Evolutionary conservation across 2,329 filamentous ascomycete species (phyloP).

Genomic region (Monosporascus sp.): DNA sequence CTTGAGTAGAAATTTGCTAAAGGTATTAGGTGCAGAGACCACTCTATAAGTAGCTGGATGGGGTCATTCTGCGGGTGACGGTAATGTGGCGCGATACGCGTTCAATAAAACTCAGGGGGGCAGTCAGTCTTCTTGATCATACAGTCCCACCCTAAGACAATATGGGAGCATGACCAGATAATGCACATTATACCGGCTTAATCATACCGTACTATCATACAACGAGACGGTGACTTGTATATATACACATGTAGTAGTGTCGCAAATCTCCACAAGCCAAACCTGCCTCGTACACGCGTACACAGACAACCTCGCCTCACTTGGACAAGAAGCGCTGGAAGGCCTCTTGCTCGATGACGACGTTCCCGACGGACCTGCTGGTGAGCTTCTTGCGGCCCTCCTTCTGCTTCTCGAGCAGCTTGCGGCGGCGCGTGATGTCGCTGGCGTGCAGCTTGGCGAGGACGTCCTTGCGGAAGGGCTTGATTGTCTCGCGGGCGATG

Average conservation of each 20-base stretch:
- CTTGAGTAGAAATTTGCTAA: too few relatives aligned
- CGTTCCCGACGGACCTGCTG: constrained; percentile 70
- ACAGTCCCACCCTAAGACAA: too few relatives aligned
- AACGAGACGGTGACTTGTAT: not conserved
- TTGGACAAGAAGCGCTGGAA: constrained; percentile 93
- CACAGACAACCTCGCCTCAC: constrained; percentile 26
- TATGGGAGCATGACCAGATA: too few relatives aligned
- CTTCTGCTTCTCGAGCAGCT: constrained; percentile 94
- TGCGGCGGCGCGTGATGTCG: constrained; percentile 75
- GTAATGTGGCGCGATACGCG: too few relatives aligned
- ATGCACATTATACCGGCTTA: too few relatives aligned
- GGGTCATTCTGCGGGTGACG: too few relatives aligned
- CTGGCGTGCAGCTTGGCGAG: constrained; percentile 87
- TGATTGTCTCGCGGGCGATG: constrained; percentile 88
- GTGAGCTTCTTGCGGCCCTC: constrained; percentile 79
- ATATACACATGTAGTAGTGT: not conserved
- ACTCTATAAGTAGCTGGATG: too few relatives aligned
- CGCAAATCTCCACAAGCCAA: not conserved
- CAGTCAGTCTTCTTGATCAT: too few relatives aligned
- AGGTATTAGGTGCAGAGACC: too few relatives aligned
- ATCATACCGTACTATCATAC: too few relatives aligned
- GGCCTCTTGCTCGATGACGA: constrained; percentile 91
- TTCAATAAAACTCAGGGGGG: too few relatives aligned
- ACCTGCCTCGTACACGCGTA: not conserved
- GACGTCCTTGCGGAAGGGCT: constrained; percentile 95